These are phyloP conservation scores for Coemansia sp. DNA, from an alignment of 192 early-diverging fungal species.

Conservation along the genomic window DNA sequence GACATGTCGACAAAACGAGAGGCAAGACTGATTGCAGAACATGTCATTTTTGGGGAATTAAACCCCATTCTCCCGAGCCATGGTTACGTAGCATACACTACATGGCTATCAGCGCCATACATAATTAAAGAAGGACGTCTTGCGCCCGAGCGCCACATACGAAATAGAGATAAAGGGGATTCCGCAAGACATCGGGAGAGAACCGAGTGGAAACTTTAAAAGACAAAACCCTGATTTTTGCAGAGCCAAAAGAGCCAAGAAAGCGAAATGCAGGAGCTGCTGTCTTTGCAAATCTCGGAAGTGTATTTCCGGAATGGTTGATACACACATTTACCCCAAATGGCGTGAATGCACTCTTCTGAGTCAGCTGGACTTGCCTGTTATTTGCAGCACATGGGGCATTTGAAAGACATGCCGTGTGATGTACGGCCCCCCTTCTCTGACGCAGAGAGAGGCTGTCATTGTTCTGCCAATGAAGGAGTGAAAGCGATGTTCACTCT, in stretches of 20 bases:
- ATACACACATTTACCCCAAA: not conserved
- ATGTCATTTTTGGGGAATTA: too few relatives aligned
- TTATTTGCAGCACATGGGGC: not conserved
- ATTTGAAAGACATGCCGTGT: not conserved
- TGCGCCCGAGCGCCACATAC: too few relatives aligned
- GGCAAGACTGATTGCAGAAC: too few relatives aligned
- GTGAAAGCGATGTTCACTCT: not conserved
- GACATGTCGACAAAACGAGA: too few relatives aligned
- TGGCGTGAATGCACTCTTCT: not conserved
- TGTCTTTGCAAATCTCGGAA: not conserved
- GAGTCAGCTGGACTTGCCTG: not conserved
- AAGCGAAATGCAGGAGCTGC: too few relatives aligned
- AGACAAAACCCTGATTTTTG: too few relatives aligned
- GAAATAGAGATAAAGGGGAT: not conserved
- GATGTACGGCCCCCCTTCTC: constrained; percentile 1
- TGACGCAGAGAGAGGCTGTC: not conserved
- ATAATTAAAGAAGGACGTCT: too few relatives aligned
- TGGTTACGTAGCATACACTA: too few relatives aligned
- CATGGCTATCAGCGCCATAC: too few relatives aligned
- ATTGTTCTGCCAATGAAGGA: not conserved
- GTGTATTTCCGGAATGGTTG: not conserved
- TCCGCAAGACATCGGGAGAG: constrained; percentile 1
- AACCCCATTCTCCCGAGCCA: too few relatives aligned
- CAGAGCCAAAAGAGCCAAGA: too few relatives aligned
- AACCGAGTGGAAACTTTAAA: too few relatives aligned